phyloP scores from a whole-genome alignment of 1,284 basidiomycete genomes.

The Ustilago bromivora region DNA sequence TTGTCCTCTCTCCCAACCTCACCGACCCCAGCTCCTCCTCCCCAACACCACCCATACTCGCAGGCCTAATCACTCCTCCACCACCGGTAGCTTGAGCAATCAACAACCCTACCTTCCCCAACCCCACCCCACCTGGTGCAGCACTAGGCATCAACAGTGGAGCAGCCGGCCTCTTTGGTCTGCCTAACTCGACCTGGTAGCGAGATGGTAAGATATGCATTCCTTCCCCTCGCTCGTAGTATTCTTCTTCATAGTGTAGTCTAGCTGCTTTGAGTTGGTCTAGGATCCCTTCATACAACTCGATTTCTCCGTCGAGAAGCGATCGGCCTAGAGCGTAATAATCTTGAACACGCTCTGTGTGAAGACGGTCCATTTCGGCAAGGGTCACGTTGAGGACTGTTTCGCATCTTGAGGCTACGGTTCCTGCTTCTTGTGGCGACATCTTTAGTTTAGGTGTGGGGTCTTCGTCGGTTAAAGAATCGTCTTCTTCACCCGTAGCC shows the following conservation, averaged over 20 bases:
- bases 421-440: conserved; percentile 58
- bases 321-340: conserved; percentile 45
- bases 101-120: conserved; percentile 18
- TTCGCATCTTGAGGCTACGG: conserved; percentile 80
- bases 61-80: conserved; percentile 24
- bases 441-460: not conserved
- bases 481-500: conserved; percentile 58
- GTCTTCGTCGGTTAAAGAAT: conserved; percentile 15
- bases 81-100: conserved; percentile 22
- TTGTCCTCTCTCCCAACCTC: not conserved
- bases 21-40: not conserved
- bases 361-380: conserved; percentile 80
- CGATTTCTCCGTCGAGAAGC: conserved; percentile 56
- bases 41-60: conserved; percentile 5
- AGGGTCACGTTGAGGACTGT: conserved; percentile 87
- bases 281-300: conserved; percentile 48
- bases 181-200: conserved; percentile 31
- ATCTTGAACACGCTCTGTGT: conserved; percentile 58
- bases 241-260: conserved; percentile 39
- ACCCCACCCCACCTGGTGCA: conserved; percentile 17
- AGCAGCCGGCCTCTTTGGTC: conserved; percentile 19
- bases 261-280: conserved; percentile 38
- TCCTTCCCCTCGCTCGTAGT: conserved; percentile 35
- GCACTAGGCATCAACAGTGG: conserved; percentile 43
- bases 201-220: conserved; percentile 27